Conservation (phyloP, 441 rosid genomes). For the Arabidopsis hybrid region DNA sequence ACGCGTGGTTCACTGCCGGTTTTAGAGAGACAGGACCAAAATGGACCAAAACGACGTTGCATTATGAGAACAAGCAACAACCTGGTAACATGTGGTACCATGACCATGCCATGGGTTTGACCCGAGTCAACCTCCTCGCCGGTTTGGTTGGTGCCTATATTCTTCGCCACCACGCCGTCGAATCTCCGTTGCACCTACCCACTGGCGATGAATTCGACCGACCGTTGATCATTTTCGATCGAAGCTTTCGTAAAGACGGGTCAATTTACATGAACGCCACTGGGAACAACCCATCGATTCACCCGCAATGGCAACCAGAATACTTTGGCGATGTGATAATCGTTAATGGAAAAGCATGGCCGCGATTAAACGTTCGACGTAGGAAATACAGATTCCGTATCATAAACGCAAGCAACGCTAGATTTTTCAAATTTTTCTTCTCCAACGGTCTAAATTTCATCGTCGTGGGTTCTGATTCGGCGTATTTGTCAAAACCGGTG, state of each 20-base stretch:
- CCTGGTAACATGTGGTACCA: constrained; percentile 99
- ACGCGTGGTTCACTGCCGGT: constrained; percentile 80
- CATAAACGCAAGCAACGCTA: constrained; percentile 87
- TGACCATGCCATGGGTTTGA: constrained; percentile 95
- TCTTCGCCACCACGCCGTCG: constrained; percentile 65
- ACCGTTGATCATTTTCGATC: constrained; percentile 70
- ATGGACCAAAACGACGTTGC: constrained; percentile 70
- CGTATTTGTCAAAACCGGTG: constrained; percentile 59
- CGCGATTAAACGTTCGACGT: constrained; percentile 66
- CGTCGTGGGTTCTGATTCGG: constrained; percentile 74
- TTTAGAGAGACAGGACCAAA: constrained; percentile 70
- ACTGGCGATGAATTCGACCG: constrained; percentile 64
- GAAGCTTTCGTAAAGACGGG: constrained; percentile 70
- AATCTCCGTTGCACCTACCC: constrained; percentile 66
- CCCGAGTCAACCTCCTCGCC: constrained; percentile 84
- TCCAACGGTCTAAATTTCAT: constrained; percentile 68
- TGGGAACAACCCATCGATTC: constrained; percentile 84
- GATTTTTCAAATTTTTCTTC: constrained; percentile 78
- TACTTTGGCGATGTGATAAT: constrained; percentile 84
- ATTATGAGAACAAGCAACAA: constrained; percentile 72
- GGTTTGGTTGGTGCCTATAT: constrained; percentile 85
- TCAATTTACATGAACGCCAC: constrained; percentile 84
- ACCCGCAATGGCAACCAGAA: constrained; percentile 97
- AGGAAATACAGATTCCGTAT: constrained; percentile 86
- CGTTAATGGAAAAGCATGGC: constrained; percentile 97